phyloP scores from a whole-genome alignment of 1,284 basidiomycete species.

The Ustilago vetiveriae region DNA sequence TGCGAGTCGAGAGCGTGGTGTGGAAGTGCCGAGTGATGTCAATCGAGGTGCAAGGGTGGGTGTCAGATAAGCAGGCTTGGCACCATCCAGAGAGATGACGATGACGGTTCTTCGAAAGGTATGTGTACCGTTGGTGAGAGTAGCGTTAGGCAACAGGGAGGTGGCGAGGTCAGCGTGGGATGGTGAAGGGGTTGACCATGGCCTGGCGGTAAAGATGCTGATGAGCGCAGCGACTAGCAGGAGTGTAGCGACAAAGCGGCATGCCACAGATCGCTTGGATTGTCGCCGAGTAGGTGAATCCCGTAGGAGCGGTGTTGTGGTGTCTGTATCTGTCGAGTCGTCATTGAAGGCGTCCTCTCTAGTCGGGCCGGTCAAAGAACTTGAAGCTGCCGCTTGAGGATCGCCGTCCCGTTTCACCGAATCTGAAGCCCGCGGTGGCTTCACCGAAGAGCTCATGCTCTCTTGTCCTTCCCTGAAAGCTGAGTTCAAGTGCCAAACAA shows the following conservation, averaged over 20 bases:
- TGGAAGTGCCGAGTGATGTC: conserved; percentile 20
- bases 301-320: conserved; percentile 14
- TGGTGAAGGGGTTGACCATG: background rate
- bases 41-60: conserved; percentile 82
- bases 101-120: conserved; percentile 74
- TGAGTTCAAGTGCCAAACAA: too few species aligned
- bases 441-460: conserved; percentile 1
- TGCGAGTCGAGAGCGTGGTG: conserved; percentile 5
- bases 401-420: background rate
- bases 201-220: background rate
- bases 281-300: background rate
- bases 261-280: background rate
- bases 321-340: conserved; percentile 1
- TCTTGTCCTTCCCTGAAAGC: too few species aligned
- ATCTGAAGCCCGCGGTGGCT: background rate
- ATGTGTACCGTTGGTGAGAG: conserved; percentile 42
- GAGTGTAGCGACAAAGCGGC: conserved; percentile 4
- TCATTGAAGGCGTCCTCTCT: background rate
- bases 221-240: conserved; percentile 7
- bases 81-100: conserved; percentile 85
- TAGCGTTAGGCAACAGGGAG: conserved; percentile 11
- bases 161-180: background rate
- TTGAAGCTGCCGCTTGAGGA: background rate
- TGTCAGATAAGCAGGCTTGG: conserved; percentile 85
- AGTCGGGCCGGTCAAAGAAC: background rate